Conservation (phyloP, 768 basidiomycete genomes). For the Hericium coralloides region DNA sequence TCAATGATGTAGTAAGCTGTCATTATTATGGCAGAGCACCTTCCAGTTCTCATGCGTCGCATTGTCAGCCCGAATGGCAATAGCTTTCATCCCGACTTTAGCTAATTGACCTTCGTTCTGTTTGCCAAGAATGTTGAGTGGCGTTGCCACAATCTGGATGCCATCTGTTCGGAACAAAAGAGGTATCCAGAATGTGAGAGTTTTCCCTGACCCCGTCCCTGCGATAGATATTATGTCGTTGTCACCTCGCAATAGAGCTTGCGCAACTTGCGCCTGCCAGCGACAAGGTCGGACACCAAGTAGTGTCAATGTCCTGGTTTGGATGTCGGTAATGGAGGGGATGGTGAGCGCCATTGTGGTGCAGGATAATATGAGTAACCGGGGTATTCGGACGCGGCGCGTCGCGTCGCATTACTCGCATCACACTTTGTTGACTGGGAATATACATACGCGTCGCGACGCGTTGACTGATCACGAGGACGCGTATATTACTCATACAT, state of each 20-base stretch:
- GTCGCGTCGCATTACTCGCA: too few relatives aligned
- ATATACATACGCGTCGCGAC: too few relatives aligned
- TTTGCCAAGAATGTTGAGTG: constrained; percentile 5
- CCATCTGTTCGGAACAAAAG: neutral
- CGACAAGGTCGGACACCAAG: neutral
- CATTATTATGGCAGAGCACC: neutral
- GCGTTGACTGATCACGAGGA: too few relatives aligned
- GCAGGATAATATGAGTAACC: too few relatives aligned
- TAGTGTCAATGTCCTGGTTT: neutral
- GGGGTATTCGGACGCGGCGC: too few relatives aligned
- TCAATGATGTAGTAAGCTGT: neutral
- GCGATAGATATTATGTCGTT: neutral
- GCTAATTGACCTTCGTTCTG: neutral
- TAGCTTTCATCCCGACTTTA: neutral
- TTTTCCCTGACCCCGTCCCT: neutral
- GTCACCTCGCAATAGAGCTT: neutral
- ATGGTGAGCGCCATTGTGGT: too few relatives aligned
- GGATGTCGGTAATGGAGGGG: neutral
- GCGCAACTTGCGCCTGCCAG: neutral
- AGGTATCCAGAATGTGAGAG: neutral
- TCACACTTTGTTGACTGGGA: too few relatives aligned
- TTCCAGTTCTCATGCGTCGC: neutral
- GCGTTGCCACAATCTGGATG: neutral
- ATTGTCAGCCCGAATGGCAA: neutral
- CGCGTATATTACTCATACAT: too few relatives aligned